Evolutionary conservation across 163 green algal species (phyloP).

Genomic region (Volvox carteri): DNA sequence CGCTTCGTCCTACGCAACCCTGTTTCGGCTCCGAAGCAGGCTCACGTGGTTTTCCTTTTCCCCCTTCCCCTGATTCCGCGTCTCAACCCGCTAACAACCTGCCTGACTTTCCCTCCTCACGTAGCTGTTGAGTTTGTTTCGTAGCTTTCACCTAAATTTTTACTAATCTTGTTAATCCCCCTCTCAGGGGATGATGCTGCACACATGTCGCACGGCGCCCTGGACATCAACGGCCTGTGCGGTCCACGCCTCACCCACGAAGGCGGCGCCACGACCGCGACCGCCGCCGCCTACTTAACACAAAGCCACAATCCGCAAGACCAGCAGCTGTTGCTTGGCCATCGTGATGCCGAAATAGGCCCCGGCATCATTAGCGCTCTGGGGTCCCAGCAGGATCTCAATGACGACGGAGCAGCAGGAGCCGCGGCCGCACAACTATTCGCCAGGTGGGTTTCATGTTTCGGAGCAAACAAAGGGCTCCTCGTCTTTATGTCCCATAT

Average conservation of each 20-base stretch:
- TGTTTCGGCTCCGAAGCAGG: too few relatives aligned
- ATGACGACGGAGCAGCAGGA: not conserved
- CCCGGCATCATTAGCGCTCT: not conserved
- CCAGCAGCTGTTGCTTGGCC: not conserved
- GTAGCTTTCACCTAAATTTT: too few relatives aligned
- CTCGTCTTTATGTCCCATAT: not conserved
- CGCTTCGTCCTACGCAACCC: too few relatives aligned
- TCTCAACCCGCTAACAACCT: too few relatives aligned
- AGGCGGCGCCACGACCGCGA: not conserved
- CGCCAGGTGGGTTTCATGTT: constrained; percentile 3
- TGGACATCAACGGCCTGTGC: constrained; percentile 50
- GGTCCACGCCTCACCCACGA: constrained; percentile 11
- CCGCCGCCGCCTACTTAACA: constrained; percentile 7
- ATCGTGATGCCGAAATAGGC: not conserved
- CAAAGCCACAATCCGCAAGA: not conserved
- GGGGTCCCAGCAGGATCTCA: not conserved
- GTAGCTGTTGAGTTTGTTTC: too few relatives aligned
- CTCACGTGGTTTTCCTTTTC: too few relatives aligned
- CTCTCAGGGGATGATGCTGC: constrained; percentile 61
- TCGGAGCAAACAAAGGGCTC: too few relatives aligned
- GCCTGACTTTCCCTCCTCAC: too few relatives aligned
- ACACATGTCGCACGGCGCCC: constrained; percentile 2
- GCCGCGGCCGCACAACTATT: constrained; percentile 18
- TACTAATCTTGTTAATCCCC: too few relatives aligned
- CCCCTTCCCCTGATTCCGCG: too few relatives aligned